A percentile compares a stretch with the other conserved stretches of the same genome.
Conservation (phyloP, 2,329 filamentous ascomycete species). For the Trichophyton rubrum region DNA sequence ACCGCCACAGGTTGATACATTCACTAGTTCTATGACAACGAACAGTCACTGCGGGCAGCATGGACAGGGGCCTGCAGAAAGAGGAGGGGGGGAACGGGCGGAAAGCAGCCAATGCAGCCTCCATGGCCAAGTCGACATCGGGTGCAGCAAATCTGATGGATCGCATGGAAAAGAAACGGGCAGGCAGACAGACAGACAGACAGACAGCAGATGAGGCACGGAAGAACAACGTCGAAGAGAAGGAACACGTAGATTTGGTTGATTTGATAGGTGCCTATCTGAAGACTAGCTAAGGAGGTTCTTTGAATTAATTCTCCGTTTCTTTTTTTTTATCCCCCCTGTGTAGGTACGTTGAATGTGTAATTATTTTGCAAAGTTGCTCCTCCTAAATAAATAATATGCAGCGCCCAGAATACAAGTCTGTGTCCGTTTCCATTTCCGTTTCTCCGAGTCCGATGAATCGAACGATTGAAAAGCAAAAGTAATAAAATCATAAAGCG, state of each 20-base stretch:
- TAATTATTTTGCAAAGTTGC: neutral
- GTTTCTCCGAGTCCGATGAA: neutral
- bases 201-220: neutral
- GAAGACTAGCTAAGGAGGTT: neutral
- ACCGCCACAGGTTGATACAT: neutral
- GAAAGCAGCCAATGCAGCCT: neutral
- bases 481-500: neutral
- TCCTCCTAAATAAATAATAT: neutral
- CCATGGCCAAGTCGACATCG: neutral
- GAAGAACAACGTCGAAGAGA: neutral
- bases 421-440: neutral
- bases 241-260: neutral
- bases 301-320: neutral
- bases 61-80: neutral
- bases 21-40: too few relatives aligned
- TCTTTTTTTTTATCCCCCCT: neutral
- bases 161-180: neutral
- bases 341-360: neutral
- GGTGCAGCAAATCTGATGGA: neutral
- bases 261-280: neutral
- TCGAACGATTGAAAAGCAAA: neutral
- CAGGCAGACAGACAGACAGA: neutral
- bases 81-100: neutral
- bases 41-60: neutral
- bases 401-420: slow-evolving; percentile 1